phyloP scores from a whole-genome alignment of 345 rosid species.

The Linum usitatissimum region DNA sequence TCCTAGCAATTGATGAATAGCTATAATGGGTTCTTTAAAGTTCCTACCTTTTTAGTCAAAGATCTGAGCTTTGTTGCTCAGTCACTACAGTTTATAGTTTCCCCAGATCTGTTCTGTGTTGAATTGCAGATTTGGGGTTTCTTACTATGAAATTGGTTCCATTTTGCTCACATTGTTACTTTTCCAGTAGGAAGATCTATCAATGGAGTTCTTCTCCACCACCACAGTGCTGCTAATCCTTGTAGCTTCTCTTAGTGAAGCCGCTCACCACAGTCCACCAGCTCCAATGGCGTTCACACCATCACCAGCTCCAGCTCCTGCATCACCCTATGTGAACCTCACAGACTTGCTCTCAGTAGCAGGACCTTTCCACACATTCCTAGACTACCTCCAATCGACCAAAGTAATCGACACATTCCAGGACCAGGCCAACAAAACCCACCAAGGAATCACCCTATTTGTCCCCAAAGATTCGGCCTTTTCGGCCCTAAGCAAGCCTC shows the following conservation, averaged over 20 bases:
- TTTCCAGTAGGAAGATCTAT: too few relatives aligned
- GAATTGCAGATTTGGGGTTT: too few relatives aligned
- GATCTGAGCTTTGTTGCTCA: background rate
- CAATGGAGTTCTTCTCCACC: background rate
- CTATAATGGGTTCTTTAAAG: background rate
- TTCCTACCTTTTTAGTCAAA: background rate
- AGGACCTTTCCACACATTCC: constrained; percentile 76
- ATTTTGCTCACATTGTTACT: constrained; percentile 30
- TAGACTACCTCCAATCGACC: constrained; percentile 49
- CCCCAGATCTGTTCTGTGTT: too few relatives aligned
- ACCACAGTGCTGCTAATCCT: background rate
- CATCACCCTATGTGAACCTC: constrained; percentile 56
- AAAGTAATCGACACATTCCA: constrained; percentile 81
- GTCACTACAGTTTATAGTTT: too few relatives aligned
- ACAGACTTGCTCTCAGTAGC: constrained; percentile 68
- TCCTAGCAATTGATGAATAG: background rate
- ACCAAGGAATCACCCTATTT: constrained; percentile 78
- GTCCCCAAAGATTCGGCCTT: constrained; percentile 83
- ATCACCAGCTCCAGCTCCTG: constrained; percentile 69
- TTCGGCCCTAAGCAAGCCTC: constrained; percentile 42
- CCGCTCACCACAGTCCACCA: constrained; percentile 26
- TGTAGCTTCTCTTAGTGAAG: background rate
- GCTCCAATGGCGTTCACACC: constrained; percentile 29
- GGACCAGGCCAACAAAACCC: constrained; percentile 78
- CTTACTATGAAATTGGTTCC: background rate